phyloP scores from a whole-genome alignment of 164 flowering plant genomes.

The Cinnamomum micranthum region DNA sequence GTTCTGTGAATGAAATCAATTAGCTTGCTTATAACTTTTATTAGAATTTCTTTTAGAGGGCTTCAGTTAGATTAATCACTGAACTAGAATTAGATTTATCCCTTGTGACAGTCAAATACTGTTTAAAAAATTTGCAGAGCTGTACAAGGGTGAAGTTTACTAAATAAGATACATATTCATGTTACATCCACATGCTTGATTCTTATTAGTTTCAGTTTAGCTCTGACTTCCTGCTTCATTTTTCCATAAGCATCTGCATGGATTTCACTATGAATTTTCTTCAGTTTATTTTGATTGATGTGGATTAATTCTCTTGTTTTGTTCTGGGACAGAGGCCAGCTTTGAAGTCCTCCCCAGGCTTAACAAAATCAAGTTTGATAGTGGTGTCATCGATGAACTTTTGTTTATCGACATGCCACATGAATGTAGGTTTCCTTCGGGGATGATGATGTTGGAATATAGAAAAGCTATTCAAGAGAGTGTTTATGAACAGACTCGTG shows the following conservation, averaged over 20 bases:
- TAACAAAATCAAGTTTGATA: conserved; percentile 87
- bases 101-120: no score
- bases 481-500: conserved; percentile 92
- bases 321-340: conserved; percentile 71
- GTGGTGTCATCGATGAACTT: conserved; percentile 92
- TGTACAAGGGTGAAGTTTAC: no score
- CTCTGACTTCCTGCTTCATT: no score
- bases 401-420: conserved; percentile 84
- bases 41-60: neutral
- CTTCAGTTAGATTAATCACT: neutral
- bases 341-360: conserved; percentile 97
- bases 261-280: no score
- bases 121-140: no score
- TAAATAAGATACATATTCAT: no score
- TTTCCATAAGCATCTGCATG: no score
- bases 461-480: conserved; percentile 95
- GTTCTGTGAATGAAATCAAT: neutral
- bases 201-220: no score
- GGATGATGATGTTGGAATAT: conserved; percentile 89
- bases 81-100: no score
- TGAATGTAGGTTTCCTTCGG: conserved; percentile 72
- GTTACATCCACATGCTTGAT: no score
- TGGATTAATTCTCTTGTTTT: conserved; percentile 1
- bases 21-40: neutral
- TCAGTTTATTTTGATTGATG: no score